Evolutionary conservation across 352 stramenopile genomes (phyloP).

Genomic region (Pythium vanterpoolii): DNA sequence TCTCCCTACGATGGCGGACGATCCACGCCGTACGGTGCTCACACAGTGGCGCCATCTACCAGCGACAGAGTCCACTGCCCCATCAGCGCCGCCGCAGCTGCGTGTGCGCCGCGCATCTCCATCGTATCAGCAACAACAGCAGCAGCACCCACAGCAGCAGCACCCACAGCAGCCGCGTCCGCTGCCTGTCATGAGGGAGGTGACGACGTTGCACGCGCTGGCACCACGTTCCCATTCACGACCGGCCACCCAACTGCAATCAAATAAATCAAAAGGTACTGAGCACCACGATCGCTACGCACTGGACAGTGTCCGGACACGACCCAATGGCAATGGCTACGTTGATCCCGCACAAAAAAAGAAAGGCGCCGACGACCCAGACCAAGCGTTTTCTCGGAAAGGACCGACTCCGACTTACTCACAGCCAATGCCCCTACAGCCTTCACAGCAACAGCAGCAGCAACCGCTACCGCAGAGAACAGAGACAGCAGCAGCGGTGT

Average conservation of each 20-base stretch:
- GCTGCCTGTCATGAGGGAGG: neutral
- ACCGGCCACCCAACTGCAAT: neutral
- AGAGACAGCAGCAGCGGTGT: neutral
- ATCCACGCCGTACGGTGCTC: slow-evolving; percentile 4
- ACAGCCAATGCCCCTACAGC: neutral
- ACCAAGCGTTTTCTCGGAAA: neutral
- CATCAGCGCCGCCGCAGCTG: neutral
- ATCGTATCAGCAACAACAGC: neutral
- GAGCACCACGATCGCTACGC: neutral
- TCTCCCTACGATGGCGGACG: slow-evolving; percentile 8
- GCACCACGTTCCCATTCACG: neutral
- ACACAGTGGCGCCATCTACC: neutral
- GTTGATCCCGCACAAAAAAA: neutral
- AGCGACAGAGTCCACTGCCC: neutral
- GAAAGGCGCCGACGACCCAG: slow-evolving; percentile 4
- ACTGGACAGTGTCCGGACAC: neutral
- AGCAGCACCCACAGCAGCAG: neutral
- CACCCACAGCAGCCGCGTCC: neutral
- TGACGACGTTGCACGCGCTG: neutral
- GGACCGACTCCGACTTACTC: neutral
- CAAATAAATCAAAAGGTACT: neutral
- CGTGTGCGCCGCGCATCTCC: neutral
- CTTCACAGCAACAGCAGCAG: too few relatives aligned
- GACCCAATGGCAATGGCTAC: neutral
- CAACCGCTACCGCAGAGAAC: neutral